phyloP scores from a whole-genome alignment of 2,329 filamentous ascomycete species.

The Xylariaceae sp. region DNA sequence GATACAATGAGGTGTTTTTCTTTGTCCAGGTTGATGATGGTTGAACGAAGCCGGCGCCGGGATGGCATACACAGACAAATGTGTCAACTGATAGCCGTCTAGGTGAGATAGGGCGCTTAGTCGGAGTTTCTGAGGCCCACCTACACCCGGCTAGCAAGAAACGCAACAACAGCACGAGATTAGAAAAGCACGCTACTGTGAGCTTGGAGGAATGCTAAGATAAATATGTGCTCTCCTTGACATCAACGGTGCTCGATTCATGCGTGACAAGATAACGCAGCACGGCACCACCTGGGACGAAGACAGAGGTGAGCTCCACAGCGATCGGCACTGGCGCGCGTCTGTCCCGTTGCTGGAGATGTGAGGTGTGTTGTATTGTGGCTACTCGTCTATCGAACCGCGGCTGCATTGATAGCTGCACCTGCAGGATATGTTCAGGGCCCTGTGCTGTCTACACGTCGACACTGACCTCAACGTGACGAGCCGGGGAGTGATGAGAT shows the following conservation, averaged over 20 bases:
- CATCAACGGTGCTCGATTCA: conserved; percentile 17
- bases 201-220: conserved; percentile 5
- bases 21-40: neutral
- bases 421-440: conserved; percentile 21
- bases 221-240: conserved; percentile 6
- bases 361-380: conserved; percentile 18
- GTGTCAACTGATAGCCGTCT: conserved; percentile 13
- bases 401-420: conserved; percentile 26
- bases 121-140: conserved; percentile 22
- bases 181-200: neutral
- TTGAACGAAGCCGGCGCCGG: conserved; percentile 10
- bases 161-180: neutral
- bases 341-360: conserved; percentile 5
- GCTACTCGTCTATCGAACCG: conserved; percentile 22
- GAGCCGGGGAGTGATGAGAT: conserved; percentile 6
- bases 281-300: conserved; percentile 26
- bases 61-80: conserved; percentile 17
- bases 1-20: neutral
- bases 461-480: conserved; percentile 18
- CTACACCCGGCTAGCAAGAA: neutral
- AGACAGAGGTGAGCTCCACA: conserved; percentile 13
- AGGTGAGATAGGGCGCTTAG: conserved; percentile 22
- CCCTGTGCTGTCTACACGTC: conserved; percentile 23
- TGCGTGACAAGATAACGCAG: conserved; percentile 19
- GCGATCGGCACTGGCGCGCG: conserved; percentile 26